Evolutionary conservation across 2,329 filamentous ascomycete species (phyloP).

Genomic region (Xylariaceae sp.): DNA sequence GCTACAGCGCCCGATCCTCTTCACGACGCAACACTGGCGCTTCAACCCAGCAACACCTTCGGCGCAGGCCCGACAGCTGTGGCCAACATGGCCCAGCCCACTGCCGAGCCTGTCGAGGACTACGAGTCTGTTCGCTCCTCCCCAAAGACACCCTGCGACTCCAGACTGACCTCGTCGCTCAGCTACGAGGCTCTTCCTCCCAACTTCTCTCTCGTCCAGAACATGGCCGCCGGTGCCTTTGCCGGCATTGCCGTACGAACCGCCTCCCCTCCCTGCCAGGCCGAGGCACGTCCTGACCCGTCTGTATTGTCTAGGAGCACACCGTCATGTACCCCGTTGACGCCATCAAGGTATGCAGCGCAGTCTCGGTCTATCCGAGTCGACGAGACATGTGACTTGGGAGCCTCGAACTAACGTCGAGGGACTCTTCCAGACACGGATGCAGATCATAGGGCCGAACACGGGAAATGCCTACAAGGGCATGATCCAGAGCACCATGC

Average conservation of each 20-base stretch:
- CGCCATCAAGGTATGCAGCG: slow-evolving; percentile 75
- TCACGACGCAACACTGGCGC: slow-evolving; percentile 55
- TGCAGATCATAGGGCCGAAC: slow-evolving; percentile 90
- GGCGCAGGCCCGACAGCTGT: slow-evolving; percentile 63
- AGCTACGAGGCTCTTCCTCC: slow-evolving; percentile 91
- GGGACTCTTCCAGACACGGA: slow-evolving; percentile 62
- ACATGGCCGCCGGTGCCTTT: slow-evolving; percentile 95
- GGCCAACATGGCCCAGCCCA: slow-evolving; percentile 67
- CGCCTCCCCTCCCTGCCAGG: background rate
- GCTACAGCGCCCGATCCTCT: slow-evolving; percentile 9
- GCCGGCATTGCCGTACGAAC: slow-evolving; percentile 80
- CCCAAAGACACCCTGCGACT: background rate
- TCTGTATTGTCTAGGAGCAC: slow-evolving; percentile 66
- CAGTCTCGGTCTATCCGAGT: slow-evolving; percentile 15
- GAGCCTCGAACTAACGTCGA: slow-evolving; percentile 9
- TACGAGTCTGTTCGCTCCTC: slow-evolving; percentile 54
- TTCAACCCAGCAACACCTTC: slow-evolving; percentile 53
- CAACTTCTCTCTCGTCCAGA: slow-evolving; percentile 89
- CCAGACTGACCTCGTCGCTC: slow-evolving; percentile 4
- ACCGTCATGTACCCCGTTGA: slow-evolving; percentile 99
- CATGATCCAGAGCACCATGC: slow-evolving; percentile 86
- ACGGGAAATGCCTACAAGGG: slow-evolving; percentile 80
- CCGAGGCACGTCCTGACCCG: background rate
- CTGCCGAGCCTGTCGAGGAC: slow-evolving; percentile 59
- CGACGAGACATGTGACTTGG: slow-evolving; percentile 2